Evolutionary conservation across 2,329 filamentous ascomycete species (phyloP), one percentile per base, ranked within the genome.

Genomic region (Pyrenophora teres): DNA sequence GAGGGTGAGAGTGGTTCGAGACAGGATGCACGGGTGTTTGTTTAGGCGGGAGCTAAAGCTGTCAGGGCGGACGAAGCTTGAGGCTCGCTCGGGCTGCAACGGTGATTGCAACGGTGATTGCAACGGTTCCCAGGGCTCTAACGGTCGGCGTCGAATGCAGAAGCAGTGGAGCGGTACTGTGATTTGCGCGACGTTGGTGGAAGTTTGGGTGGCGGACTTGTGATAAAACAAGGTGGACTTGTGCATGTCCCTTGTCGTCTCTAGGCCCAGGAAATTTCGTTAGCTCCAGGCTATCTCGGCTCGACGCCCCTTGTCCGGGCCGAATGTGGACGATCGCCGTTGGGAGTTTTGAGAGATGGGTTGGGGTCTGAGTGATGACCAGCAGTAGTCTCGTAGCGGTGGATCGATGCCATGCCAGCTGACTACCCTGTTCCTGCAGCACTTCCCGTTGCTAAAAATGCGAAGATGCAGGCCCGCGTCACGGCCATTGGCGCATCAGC

Each of bases 251-350:
- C 15, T n/a, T 15, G 15, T 19, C 35, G 21, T 16, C 32, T 15
- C 38, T 19, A 23, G 18, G 18, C 19, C 19, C 38, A 27, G 16
- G 39, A 36, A 40, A 30, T 32, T 27, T 50, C 38, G 44, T 36
- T 46, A 47, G 44, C 27, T 38, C 38, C 33, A 38, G 30, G 18
- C 21, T 40, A 52, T 46, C 38, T 23, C 21, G 32, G 46, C 46
- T 18, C 37, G 46, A 39, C 43, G 21, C 19, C 8, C 21, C 40
- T 48, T 23, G 21, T 37, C 38, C 43, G 38, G 21, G 38, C 49
- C 49, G 49, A 52, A 40, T n/a, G 25, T 15, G 23, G 38, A 48
- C 38, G 49, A 38, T 52, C 43, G 49, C 27, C 27, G 27, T 30
- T 30, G 27, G 27, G 4, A 30, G 27, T 30, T 27, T 30, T 30